These are phyloP conservation scores for Cutaneotrichosporon daszewskae DNA, from an alignment of 1,284 basidiomycete genomes.

Conservation along the genomic window DNA sequence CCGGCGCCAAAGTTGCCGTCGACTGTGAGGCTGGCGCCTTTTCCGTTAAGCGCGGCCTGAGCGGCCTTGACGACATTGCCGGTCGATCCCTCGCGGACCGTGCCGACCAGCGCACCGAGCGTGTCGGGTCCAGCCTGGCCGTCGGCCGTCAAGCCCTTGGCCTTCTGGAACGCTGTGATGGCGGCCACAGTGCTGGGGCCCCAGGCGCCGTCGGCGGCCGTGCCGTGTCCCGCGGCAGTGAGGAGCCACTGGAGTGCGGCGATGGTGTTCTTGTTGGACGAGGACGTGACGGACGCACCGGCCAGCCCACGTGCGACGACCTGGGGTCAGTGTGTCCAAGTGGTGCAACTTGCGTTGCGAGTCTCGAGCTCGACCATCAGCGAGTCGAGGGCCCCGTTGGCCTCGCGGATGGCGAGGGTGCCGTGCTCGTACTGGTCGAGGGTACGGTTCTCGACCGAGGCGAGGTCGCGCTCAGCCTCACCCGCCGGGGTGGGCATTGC, in stretches of 20 bases:
- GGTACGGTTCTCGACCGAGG: too few species aligned
- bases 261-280: neutral
- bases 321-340: too few species aligned
- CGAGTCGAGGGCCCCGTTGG: too few species aligned
- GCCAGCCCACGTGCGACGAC: too few species aligned
- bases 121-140: slow-evolving; percentile 4
- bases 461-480: too few species aligned
- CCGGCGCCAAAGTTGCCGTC: slow-evolving; percentile 8
- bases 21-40: neutral
- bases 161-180: slow-evolving; percentile 1
- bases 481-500: too few species aligned
- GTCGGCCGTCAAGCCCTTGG: neutral
- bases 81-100: neutral
- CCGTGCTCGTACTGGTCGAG: too few species aligned
- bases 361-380: too few species aligned
- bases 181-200: slow-evolving; percentile 1
- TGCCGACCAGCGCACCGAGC: slow-evolving; percentile 4
- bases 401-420: too few species aligned
- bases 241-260: slow-evolving; percentile 8
- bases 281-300: too few species aligned
- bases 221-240: neutral
- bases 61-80: slow-evolving; percentile 4
- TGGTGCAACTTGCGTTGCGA: too few species aligned
- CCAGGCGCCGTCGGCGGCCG: slow-evolving; percentile 3
- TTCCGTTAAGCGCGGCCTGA: neutral